Percentiles rank a stretch among this genome's conserved stretches.
These are phyloP conservation scores for Rutidosis leptorrhynchoides DNA, from an alignment of 129 eudicot species.

Conservation along the genomic window DNA sequence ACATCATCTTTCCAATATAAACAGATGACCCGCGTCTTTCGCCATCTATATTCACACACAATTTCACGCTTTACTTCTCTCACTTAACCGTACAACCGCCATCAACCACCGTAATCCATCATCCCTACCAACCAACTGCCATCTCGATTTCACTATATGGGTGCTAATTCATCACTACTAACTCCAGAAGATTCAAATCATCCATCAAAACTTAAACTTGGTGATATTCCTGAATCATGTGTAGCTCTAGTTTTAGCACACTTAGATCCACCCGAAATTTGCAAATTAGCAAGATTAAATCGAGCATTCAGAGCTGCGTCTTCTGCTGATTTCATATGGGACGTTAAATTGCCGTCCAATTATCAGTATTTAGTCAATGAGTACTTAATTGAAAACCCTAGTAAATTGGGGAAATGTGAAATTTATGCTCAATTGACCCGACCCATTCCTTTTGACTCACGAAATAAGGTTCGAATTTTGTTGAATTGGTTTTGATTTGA, in stretches of 20 bases:
- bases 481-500: not conserved
- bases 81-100: conserved; percentile 27
- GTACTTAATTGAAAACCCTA: conserved; percentile 21
- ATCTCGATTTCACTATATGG: conserved; percentile 42
- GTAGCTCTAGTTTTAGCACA: conserved; percentile 59
- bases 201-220: conserved; percentile 53
- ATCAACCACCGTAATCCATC: conserved; percentile 7
- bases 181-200: conserved; percentile 21
- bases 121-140: not conserved
- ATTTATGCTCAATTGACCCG: conserved; percentile 47
- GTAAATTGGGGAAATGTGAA: conserved; percentile 35
- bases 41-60: conserved; percentile 1
- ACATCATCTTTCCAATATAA: conserved; percentile 26
- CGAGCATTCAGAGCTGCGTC: conserved; percentile 77
- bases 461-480: conserved; percentile 51
- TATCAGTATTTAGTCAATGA: conserved; percentile 43
- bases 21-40: conserved; percentile 23
- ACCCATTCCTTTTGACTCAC: conserved; percentile 47
- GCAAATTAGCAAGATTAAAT: conserved; percentile 61
- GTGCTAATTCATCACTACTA: conserved; percentile 50
- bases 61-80: not conserved
- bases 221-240: conserved; percentile 80
- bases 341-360: conserved; percentile 58
- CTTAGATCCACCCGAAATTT: conserved; percentile 81
- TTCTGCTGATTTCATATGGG: conserved; percentile 80